A percentile compares a stretch with the other conserved stretches of the same genome.
phyloP scores from a whole-genome alignment of 331 rosid species.

The Pyrus hybrid region DNA sequence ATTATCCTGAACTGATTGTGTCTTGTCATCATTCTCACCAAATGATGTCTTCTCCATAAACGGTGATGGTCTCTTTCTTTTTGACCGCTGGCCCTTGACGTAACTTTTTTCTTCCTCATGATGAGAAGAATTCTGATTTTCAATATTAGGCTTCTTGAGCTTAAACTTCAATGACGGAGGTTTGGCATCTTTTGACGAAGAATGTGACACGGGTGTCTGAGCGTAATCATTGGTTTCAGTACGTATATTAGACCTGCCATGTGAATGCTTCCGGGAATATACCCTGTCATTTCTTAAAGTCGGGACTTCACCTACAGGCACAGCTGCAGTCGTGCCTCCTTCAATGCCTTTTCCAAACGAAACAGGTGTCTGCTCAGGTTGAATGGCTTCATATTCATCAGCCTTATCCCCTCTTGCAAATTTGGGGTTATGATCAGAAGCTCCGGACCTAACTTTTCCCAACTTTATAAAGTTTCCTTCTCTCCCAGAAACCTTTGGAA shows the following conservation, averaged over 20 bases:
- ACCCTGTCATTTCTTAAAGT: conserved; percentile 38
- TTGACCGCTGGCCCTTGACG: conserved; percentile 92
- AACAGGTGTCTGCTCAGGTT: conserved; percentile 28
- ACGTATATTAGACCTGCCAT: conserved; percentile 35
- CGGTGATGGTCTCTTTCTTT: conserved; percentile 89
- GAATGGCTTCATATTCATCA: conserved; percentile 38
- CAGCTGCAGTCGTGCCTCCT: conserved; percentile 31
- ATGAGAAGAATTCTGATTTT: conserved; percentile 48
- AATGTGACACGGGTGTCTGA: conserved; percentile 37
- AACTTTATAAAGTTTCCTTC: conserved; percentile 68
- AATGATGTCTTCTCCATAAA: conserved; percentile 49
- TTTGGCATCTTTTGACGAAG: conserved; percentile 71
- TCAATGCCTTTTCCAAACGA: conserved; percentile 30
- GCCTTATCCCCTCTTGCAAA: conserved; percentile 39
- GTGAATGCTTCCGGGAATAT: conserved; percentile 45
- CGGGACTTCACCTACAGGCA: conserved; percentile 21
- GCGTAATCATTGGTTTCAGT: conserved; percentile 34
- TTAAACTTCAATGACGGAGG: conserved; percentile 62
- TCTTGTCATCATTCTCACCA: conserved; percentile 37
- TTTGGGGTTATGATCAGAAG: conserved; percentile 31
- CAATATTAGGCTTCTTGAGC: conserved; percentile 64
- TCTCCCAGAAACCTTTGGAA: conserved; percentile 47
- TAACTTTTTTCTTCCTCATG: conserved; percentile 71
- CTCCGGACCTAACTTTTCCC: conserved; percentile 59
- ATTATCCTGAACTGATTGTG: conserved; percentile 34